Percentiles rank a stretch among this genome's conserved stretches.
phyloP scores from a whole-genome alignment of 257 asterid genomes.

The Salvia hispanica region DNA sequence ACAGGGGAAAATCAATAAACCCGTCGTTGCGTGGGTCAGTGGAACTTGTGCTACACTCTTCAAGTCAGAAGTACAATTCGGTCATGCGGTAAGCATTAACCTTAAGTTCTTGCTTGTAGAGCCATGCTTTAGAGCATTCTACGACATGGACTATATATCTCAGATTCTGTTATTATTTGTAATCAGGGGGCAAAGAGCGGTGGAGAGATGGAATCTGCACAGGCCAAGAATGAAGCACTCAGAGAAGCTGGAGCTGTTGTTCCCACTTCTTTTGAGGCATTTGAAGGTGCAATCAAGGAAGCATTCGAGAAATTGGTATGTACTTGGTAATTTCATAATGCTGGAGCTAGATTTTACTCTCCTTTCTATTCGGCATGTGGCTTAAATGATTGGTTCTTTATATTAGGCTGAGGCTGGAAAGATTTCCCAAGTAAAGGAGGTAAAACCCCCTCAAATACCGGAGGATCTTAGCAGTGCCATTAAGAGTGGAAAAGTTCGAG shows the following conservation, averaged over 20 bases:
- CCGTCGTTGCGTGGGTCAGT: constrained; percentile 99
- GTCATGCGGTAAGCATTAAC: constrained; percentile 86
- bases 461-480: constrained; percentile 92
- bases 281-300: constrained; percentile 83
- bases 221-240: constrained; percentile 96
- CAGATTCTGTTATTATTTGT: constrained; percentile 18
- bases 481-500: constrained; percentile 97
- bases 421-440: constrained; percentile 78
- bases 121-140: background rate
- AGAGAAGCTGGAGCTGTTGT: constrained; percentile 94
- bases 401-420: constrained; percentile 73
- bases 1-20: constrained; percentile 90
- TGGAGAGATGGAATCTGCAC: constrained; percentile 98
- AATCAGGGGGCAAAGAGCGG: constrained; percentile 99
- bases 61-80: constrained; percentile 99
- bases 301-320: constrained; percentile 76
- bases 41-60: constrained; percentile 97
- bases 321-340: constrained; percentile 1
- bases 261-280: constrained; percentile 96
- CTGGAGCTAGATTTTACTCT: constrained; percentile 14
- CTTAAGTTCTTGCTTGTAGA: background rate
- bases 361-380: background rate
- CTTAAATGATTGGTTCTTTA: constrained; percentile 32
- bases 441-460: constrained; percentile 92
- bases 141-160: constrained; percentile 24